These are phyloP conservation scores for Geotrichum ghanense DNA, from an alignment of 805 yeast species.

Conservation along the genomic window DNA sequence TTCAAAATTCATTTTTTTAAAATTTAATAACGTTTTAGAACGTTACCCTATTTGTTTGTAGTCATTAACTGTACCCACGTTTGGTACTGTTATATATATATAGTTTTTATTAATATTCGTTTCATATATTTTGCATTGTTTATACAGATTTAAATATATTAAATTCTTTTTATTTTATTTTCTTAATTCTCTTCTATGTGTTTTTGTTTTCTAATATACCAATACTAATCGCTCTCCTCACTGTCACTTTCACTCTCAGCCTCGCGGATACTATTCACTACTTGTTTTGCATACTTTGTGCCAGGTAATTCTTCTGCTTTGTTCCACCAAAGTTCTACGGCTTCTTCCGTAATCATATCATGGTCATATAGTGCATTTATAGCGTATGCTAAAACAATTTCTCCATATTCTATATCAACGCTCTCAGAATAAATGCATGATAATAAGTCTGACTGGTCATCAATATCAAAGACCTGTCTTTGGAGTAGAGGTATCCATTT, in stretches of 20 bases:
- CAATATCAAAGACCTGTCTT: slow-evolving; percentile 74
- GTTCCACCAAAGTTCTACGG: slow-evolving; percentile 76
- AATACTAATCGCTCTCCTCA: background rate
- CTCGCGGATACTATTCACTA: background rate
- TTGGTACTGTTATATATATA: too few relatives aligned
- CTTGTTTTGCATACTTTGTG: background rate
- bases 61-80: too few relatives aligned
- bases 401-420: slow-evolving; percentile 31
- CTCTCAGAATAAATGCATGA: slow-evolving; percentile 34
- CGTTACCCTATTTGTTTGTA: too few relatives aligned
- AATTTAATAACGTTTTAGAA: too few relatives aligned
- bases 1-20: too few relatives aligned
- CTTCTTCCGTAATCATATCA: slow-evolving; percentile 76
- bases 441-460: slow-evolving; percentile 68
- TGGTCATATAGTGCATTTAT: slow-evolving; percentile 60
- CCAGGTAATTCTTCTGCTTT: slow-evolving; percentile 14
- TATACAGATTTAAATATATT: too few relatives aligned
- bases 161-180: too few relatives aligned
- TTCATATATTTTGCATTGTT: too few relatives aligned
- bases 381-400: slow-evolving; percentile 37
- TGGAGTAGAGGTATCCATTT: slow-evolving; percentile 75
- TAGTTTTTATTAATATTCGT: too few relatives aligned
- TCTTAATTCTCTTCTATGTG: too few relatives aligned
- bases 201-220: background rate
- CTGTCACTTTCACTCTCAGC: background rate